Conservation (phyloP, 176 grass and related monocot species). For the Hordeum vulgare region MorexV3_pseudomolecules_assembly NC_058518.1:496529257-496529756, state of each 20-base stretch:
- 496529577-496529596: slow-evolving; percentile 49
- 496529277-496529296: slow-evolving; percentile 71
- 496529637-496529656: slow-evolving; percentile 76
- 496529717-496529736: slow-evolving; percentile 78
- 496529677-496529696: slow-evolving; percentile 67
- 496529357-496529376: slow-evolving; percentile 58
- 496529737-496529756: slow-evolving; percentile 78
- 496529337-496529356: slow-evolving; percentile 49
- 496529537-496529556: slow-evolving; percentile 58
- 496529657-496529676: slow-evolving; percentile 65
- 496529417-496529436: slow-evolving; percentile 61
- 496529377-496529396: slow-evolving; percentile 57
- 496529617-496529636: slow-evolving; percentile 66
- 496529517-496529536: slow-evolving; percentile 60
- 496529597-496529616: slow-evolving; percentile 66
- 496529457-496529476: slow-evolving; percentile 68
- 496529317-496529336: slow-evolving; percentile 55
- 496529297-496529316: slow-evolving; percentile 78
- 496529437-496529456: slow-evolving; percentile 58
- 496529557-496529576: slow-evolving; percentile 25
- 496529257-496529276: slow-evolving; percentile 86
- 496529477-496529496: slow-evolving; percentile 70
- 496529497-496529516: slow-evolving; percentile 67
- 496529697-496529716: slow-evolving; percentile 80
- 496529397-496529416: slow-evolving; percentile 48